Conservation (phyloP, 371 early-diverging fungal species). For the Entomophthora muscae region DNA sequence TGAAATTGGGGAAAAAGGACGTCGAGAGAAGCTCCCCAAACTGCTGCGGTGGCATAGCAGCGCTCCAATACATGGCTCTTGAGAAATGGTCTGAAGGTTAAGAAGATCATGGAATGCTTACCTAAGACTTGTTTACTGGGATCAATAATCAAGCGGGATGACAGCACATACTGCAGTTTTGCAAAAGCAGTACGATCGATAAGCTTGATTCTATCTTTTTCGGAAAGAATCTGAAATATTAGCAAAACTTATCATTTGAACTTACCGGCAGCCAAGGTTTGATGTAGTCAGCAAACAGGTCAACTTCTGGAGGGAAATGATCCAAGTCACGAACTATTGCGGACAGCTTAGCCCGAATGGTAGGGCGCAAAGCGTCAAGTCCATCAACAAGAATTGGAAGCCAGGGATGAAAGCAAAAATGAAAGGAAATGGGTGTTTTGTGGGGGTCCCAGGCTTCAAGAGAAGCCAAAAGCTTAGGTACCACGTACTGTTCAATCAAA, state of each 20-base stretch:
- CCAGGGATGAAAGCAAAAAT: not conserved
- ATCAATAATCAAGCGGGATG: not conserved
- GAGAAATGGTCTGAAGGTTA: not conserved
- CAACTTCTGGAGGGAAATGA: not conserved
- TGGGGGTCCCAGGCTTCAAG: not conserved
- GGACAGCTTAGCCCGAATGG: not conserved
- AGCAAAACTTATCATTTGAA: not conserved
- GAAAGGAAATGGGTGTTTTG: not conserved
- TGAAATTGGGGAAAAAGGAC: not conserved
- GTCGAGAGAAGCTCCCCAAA: not conserved
- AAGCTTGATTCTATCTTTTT: not conserved
- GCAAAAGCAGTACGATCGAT: not conserved
- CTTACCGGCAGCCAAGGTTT: not conserved
- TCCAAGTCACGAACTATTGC: not conserved
- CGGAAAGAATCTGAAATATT: not conserved
- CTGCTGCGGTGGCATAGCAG: not conserved
- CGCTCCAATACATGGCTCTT: not conserved
- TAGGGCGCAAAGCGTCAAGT: not conserved
- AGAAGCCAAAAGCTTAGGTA: not conserved
- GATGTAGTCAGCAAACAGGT: not conserved
- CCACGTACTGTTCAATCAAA: not conserved
- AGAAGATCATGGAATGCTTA: not conserved
- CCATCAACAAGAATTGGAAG: not conserved
- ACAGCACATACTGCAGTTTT: not conserved
- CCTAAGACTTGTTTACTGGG: not conserved